A percentile compares a stretch with the other conserved stretches of the same genome.
These are phyloP conservation scores for Gossypium stocksii DNA, from an alignment of 345 rosid species.

Conservation along the genomic window DNA sequence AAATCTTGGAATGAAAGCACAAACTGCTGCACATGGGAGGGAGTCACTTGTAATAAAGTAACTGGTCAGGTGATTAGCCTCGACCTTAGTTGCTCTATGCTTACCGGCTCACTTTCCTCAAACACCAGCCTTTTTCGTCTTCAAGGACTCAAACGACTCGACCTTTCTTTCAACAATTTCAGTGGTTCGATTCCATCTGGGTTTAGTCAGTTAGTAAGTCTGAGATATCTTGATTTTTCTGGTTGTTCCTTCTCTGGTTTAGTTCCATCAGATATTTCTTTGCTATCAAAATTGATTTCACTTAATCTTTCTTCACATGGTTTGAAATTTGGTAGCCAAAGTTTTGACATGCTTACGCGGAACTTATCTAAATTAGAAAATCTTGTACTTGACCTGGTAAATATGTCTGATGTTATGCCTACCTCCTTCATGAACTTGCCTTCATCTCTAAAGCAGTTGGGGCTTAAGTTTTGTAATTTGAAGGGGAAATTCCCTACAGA, in stretches of 20 bases:
- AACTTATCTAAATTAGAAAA: neutral
- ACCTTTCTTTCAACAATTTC: slow-evolving; percentile 26
- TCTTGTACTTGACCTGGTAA: neutral
- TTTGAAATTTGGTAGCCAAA: neutral
- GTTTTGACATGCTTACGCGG: neutral
- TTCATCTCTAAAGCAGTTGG: slow-evolving; percentile 6
- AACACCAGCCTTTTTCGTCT: slow-evolving; percentile 26
- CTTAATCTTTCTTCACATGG: neutral
- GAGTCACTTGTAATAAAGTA: slow-evolving; percentile 15
- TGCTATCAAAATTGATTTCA: slow-evolving; percentile 4
- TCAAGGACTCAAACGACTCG: slow-evolving; percentile 17
- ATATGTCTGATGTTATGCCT: neutral
- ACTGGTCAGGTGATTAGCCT: slow-evolving; percentile 20
- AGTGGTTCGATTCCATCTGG: slow-evolving; percentile 2
- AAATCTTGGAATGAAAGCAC: slow-evolving; percentile 15
- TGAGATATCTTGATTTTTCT: slow-evolving; percentile 15
- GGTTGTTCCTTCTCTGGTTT: neutral
- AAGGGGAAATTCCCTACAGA: slow-evolving; percentile 11
- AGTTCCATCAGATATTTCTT: slow-evolving; percentile 7
- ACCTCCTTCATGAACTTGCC: slow-evolving; percentile 9
- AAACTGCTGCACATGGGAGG: slow-evolving; percentile 31
- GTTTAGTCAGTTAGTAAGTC: neutral
- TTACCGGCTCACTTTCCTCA: neutral
- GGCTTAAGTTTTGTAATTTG: neutral
- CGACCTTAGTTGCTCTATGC: slow-evolving; percentile 14